Conservation (phyloP, 768 basidiomycete species). For the Lactarius evosmus region DNA sequence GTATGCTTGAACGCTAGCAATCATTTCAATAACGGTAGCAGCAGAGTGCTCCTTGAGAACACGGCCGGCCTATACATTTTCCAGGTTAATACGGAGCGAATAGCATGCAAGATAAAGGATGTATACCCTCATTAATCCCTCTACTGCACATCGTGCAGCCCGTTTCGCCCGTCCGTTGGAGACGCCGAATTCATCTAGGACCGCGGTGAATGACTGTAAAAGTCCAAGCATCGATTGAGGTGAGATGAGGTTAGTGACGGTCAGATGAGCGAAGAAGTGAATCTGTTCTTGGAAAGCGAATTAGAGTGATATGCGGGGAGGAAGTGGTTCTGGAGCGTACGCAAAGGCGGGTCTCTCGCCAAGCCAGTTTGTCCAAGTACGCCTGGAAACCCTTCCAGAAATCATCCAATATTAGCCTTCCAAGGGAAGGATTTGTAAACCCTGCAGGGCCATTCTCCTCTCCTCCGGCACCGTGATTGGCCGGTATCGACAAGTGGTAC, state of each 20-base stretch:
- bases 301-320: background rate
- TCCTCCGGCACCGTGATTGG: slow-evolving; percentile 35
- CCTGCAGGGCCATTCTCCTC: slow-evolving; percentile 34
- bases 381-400: slow-evolving; percentile 89
- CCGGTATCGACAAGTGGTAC: slow-evolving; percentile 56
- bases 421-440: slow-evolving; percentile 43
- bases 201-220: slow-evolving; percentile 78
- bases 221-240: slow-evolving; percentile 75
- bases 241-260: slow-evolving; percentile 71
- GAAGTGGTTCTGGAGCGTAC: slow-evolving; percentile 46
- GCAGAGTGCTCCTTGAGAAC: slow-evolving; percentile 59
- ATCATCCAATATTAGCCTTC: slow-evolving; percentile 77
- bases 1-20: slow-evolving; percentile 68
- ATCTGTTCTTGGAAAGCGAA: slow-evolving; percentile 49
- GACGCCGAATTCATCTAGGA: slow-evolving; percentile 86
- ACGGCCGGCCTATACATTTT: slow-evolving; percentile 56
- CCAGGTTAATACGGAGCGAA: background rate
- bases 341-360: slow-evolving; percentile 86
- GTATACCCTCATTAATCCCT: slow-evolving; percentile 71
- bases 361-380: slow-evolving; percentile 83
- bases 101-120: background rate
- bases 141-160: slow-evolving; percentile 76
- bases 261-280: slow-evolving; percentile 89
- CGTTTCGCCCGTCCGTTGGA: slow-evolving; percentile 81
- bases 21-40: slow-evolving; percentile 61